phyloP scores from a whole-genome alignment of 148 eudicot species.

The Silene uniflora region DNA sequence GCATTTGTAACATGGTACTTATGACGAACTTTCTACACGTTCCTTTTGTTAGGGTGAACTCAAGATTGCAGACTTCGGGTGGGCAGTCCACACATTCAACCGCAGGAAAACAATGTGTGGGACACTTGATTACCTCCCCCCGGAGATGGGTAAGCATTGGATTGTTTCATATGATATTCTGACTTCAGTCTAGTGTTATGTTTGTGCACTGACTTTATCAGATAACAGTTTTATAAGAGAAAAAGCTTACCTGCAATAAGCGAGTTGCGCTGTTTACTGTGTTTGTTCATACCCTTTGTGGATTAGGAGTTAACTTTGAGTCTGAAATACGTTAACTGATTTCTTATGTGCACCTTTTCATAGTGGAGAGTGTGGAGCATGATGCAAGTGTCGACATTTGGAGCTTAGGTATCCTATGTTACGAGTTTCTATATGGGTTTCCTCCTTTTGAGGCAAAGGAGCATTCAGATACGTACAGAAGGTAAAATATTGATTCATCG shows the following conservation, averaged over 20 bases:
- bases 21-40: neutral
- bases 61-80: slow-evolving; percentile 97
- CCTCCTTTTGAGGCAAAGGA: slow-evolving; percentile 98
- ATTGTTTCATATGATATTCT: neutral
- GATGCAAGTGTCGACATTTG: slow-evolving; percentile 95
- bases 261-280: neutral
- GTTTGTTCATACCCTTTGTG: too few species aligned
- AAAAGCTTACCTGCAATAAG: too few species aligned
- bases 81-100: slow-evolving; percentile 97
- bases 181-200: neutral
- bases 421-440: slow-evolving; percentile 83
- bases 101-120: slow-evolving; percentile 97
- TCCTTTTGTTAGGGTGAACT: slow-evolving; percentile 70
- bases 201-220: too few species aligned
- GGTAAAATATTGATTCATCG: slow-evolving; percentile 34
- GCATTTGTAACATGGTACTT: neutral
- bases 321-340: slow-evolving; percentile 8
- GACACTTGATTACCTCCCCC: slow-evolving; percentile 94
- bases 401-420: slow-evolving; percentile 90
- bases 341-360: neutral
- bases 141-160: slow-evolving; percentile 84
- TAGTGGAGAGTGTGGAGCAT: slow-evolving; percentile 94
- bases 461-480: slow-evolving; percentile 91
- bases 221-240: too few species aligned
- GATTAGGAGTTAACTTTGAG: too few species aligned